phyloP scores from a whole-genome alignment of 2,329 filamentous ascomycete genomes.

The Phyllosticta citriasiana region DNA sequence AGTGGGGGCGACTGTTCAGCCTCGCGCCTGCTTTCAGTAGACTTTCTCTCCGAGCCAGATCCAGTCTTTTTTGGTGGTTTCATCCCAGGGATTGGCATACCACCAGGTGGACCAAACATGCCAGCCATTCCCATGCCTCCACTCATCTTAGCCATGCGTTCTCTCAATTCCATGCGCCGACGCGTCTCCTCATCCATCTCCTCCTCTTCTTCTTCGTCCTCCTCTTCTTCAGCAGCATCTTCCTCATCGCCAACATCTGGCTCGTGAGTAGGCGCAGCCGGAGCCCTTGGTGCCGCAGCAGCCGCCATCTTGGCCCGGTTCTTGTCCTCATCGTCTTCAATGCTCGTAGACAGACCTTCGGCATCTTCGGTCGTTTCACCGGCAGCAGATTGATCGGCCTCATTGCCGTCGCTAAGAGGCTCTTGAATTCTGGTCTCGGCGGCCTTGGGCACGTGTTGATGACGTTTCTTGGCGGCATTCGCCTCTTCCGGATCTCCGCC shows the following conservation, averaged over 20 bases:
- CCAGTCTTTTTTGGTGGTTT: conserved; percentile 36
- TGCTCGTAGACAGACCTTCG: conserved; percentile 54
- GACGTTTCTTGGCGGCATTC: conserved; percentile 24
- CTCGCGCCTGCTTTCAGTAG: conserved; percentile 22
- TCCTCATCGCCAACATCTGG: conserved; percentile 41
- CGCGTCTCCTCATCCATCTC: conserved; percentile 80
- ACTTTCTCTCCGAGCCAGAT: conserved; percentile 22
- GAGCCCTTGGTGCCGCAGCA: conserved; percentile 11
- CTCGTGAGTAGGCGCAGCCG: conserved; percentile 34
- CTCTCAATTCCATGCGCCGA: conserved; percentile 77
- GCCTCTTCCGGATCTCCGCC: conserved; percentile 30
- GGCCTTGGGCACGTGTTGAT: conserved; percentile 29
- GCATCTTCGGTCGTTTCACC: conserved; percentile 53
- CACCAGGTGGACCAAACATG: conserved; percentile 70
- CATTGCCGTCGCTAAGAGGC: conserved; percentile 51
- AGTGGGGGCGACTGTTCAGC: conserved; percentile 1
- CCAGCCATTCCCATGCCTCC: conserved; percentile 94
- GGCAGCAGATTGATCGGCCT: conserved; percentile 55
- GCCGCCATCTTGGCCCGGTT: conserved; percentile 11
- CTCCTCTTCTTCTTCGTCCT: conserved; percentile 70
- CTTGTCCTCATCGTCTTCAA: conserved; percentile 63
- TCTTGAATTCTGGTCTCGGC: conserved; percentile 36
- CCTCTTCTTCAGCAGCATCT: conserved; percentile 44
- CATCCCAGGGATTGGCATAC: conserved; percentile 50
- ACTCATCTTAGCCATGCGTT: conserved; percentile 97